Percentiles rank a stretch among this genome's conserved stretches.
Evolutionary conservation across 2,329 filamentous ascomycete genomes (phyloP).

Genomic region (Coniochaeta pulveracea): DNA sequence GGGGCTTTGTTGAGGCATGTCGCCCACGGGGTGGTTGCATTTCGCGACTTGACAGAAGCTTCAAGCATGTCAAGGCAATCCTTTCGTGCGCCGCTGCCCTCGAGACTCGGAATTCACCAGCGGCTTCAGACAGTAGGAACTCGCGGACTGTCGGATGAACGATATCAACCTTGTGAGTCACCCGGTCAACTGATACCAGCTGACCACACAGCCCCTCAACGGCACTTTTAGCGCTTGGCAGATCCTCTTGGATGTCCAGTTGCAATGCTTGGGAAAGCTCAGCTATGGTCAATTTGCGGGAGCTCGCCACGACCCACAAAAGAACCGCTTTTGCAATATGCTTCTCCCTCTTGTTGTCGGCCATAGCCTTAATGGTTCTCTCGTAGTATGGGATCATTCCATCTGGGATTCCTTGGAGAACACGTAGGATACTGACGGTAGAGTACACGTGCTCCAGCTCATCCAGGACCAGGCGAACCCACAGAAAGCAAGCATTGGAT

Average conservation of each 20-base stretch:
- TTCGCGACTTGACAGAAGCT: constrained; percentile 10
- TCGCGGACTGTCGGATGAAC: constrained; percentile 17
- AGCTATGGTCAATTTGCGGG: constrained; percentile 11
- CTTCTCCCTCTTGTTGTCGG: constrained; percentile 14
- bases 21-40: constrained; percentile 11
- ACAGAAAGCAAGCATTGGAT: constrained; percentile 20
- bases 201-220: constrained; percentile 18
- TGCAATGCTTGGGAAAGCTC: constrained; percentile 18
- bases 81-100: constrained; percentile 12
- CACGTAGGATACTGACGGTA: constrained; percentile 13
- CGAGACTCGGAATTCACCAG: constrained; percentile 15
- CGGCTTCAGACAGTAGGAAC: constrained; percentile 14
- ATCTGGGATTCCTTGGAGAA: constrained; percentile 18
- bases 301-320: constrained; percentile 14
- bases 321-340: constrained; percentile 17
- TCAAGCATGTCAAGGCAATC: constrained; percentile 15
- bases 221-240: constrained; percentile 11
- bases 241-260: constrained; percentile 15
- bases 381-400: constrained; percentile 19
- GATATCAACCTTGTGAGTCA: constrained; percentile 11
- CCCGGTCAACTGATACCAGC: constrained; percentile 15
- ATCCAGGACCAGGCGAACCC: constrained; percentile 19
- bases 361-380: constrained; percentile 12
- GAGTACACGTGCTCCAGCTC: constrained; percentile 16
- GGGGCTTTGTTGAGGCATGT: constrained; percentile 4